phyloP scores from a whole-genome alignment of 306 rosid genomes.

The Pachyrhizus erosus region DNA sequence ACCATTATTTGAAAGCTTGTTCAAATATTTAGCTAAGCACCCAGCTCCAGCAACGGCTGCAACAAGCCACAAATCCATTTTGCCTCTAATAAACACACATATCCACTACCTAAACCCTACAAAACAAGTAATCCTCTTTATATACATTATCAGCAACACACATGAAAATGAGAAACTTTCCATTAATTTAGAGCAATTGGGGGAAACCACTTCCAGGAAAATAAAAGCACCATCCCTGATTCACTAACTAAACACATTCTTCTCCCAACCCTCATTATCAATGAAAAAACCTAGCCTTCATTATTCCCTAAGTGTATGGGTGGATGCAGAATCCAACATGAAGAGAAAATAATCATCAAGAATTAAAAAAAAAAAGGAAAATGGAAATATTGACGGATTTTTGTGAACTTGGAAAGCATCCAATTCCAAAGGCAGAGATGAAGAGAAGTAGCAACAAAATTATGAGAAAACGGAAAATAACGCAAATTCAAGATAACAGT shows the following conservation, averaged over 20 bases:
- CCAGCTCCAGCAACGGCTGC: slow-evolving; percentile 87
- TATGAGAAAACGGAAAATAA: background rate
- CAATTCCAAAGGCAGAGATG: background rate
- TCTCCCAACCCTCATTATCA: slow-evolving; percentile 21
- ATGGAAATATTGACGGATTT: background rate
- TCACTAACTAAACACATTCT: slow-evolving; percentile 28
- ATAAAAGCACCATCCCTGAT: slow-evolving; percentile 34
- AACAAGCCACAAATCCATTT: slow-evolving; percentile 87
- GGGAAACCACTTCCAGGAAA: background rate
- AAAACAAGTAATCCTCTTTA: slow-evolving; percentile 37
- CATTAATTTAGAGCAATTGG: slow-evolving; percentile 44
- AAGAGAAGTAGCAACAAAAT: background rate
- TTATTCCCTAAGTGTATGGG: background rate
- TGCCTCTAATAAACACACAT: slow-evolving; percentile 35
- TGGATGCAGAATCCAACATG: slow-evolving; percentile 10
- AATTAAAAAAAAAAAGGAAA: background rate
- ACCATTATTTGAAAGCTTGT: slow-evolving; percentile 45
- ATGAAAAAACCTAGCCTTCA: slow-evolving; percentile 26
- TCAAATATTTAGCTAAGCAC: slow-evolving; percentile 74
- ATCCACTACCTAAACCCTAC: slow-evolving; percentile 50
- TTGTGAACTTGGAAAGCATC: slow-evolving; percentile 12
- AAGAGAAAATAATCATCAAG: background rate
- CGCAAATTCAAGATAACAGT: background rate
- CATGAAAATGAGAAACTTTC: slow-evolving; percentile 26
- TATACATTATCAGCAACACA: slow-evolving; percentile 41